Conservation (phyloP, 495 filamentous ascomycete species). For the Neurospora sp. region DNA sequence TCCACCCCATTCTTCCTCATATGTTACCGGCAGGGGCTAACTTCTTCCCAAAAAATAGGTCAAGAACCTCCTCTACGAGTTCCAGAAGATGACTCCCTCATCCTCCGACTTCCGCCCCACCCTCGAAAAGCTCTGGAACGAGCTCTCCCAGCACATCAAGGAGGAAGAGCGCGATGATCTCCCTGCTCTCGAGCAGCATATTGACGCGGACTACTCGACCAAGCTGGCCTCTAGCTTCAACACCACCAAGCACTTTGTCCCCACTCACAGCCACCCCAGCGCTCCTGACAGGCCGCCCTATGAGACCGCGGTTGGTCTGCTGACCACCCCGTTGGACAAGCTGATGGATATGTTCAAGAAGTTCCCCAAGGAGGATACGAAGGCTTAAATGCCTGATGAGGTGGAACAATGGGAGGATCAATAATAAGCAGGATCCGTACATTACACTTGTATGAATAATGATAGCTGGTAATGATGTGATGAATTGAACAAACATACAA, state of each 20-base stretch:
- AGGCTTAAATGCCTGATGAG: background rate
- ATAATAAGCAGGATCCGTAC: background rate
- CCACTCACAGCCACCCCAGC: constrained; percentile 45
- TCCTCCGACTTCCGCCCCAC: constrained; percentile 41
- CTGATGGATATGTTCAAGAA: constrained; percentile 37
- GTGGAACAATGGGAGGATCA: background rate
- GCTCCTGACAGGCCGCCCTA: constrained; percentile 42
- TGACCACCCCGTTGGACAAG: constrained; percentile 44
- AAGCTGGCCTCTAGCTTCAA: constrained; percentile 42
- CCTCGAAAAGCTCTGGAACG: constrained; percentile 41
- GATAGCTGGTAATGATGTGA: background rate
- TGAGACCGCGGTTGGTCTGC: constrained; percentile 38
- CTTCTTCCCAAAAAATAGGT: constrained; percentile 30
- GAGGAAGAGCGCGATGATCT: constrained; percentile 52
- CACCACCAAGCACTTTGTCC: constrained; percentile 52
- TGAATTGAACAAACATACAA: background rate
- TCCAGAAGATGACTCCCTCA: constrained; percentile 44
- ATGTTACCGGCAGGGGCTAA: background rate
- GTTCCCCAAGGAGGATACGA: constrained; percentile 25
- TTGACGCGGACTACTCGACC: constrained; percentile 30
- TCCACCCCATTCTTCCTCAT: background rate
- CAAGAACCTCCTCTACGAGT: constrained; percentile 50
- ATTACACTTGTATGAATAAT: background rate
- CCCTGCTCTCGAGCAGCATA: constrained; percentile 40
- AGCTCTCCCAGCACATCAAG: constrained; percentile 47